These are phyloP conservation scores for Cicer bijugum DNA, from an alignment of 306 rosid genomes.

Conservation along the genomic window DNA sequence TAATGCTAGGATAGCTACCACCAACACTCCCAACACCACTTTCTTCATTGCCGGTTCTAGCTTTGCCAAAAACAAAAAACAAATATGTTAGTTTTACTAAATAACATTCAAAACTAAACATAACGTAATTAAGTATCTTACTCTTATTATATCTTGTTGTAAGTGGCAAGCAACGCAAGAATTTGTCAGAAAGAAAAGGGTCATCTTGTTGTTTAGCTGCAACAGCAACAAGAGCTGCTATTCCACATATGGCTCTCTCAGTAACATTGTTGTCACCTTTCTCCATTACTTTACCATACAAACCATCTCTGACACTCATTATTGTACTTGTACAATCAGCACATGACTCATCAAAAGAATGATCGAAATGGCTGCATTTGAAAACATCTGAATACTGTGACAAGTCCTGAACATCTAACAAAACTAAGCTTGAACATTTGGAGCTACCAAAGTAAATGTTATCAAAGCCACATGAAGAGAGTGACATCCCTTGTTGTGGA, in stretches of 20 bases:
- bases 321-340: constrained; percentile 47
- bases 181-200: constrained; percentile 36
- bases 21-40: constrained; percentile 39
- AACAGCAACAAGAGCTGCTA: constrained; percentile 61
- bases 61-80: constrained; percentile 32
- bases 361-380: constrained; percentile 51
- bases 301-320: constrained; percentile 31
- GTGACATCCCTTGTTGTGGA: constrained; percentile 41
- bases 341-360: constrained; percentile 43
- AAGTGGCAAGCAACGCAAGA: constrained; percentile 57
- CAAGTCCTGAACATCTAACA: constrained; percentile 15
- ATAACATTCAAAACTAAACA: too few relatives aligned
- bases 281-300: background rate
- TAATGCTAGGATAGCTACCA: constrained; percentile 35
- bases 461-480: constrained; percentile 50
- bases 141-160: constrained; percentile 38
- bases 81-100: background rate
- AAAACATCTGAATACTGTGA: constrained; percentile 44
- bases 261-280: background rate
- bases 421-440: constrained; percentile 28
- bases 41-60: constrained; percentile 31
- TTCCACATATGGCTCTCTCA: constrained; percentile 56
- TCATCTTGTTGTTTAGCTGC: constrained; percentile 47
- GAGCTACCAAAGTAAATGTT: constrained; percentile 40
- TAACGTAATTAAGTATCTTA: constrained; percentile 35